Conservation (phyloP, 345 rosid species). For the Lagerstroemia speciosa region DNA sequence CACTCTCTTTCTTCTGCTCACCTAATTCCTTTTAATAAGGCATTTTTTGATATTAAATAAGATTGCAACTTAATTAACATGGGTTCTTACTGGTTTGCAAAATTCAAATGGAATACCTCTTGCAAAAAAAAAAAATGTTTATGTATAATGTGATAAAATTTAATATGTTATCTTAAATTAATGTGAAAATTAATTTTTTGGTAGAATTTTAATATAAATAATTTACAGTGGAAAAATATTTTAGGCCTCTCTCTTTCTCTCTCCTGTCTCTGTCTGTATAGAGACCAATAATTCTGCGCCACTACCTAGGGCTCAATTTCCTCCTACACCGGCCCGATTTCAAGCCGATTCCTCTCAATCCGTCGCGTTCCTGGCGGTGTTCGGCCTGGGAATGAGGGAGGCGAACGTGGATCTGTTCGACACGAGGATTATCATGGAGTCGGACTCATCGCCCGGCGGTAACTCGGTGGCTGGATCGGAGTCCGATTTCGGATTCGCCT, state of each 20-base stretch:
- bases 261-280: not conserved
- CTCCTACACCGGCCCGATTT: not conserved
- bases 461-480: conserved; percentile 17
- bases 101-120: no score
- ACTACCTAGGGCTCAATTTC: not conserved
- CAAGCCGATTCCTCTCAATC: not conserved
- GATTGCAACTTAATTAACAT: no score
- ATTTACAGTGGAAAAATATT: no score
- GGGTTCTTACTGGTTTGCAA: no score
- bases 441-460: conserved; percentile 26
- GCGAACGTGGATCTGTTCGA: conserved; percentile 34
- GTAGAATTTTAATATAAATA: no score
- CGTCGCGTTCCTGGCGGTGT: not conserved
- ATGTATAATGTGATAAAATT: no score
- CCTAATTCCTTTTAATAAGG: no score
- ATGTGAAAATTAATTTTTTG: no score
- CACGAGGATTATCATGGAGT: conserved; percentile 32
- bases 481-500: conserved; percentile 66
- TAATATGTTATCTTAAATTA: no score
- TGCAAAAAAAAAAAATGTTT: no score
- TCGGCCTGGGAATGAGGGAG: conserved; percentile 24
- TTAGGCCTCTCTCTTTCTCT: not conserved
- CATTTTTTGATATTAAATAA: no score
- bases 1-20: no score
- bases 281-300: not conserved